Conservation (phyloP, 495 filamentous ascomycete species). For the Penicillium taxi region DNA sequence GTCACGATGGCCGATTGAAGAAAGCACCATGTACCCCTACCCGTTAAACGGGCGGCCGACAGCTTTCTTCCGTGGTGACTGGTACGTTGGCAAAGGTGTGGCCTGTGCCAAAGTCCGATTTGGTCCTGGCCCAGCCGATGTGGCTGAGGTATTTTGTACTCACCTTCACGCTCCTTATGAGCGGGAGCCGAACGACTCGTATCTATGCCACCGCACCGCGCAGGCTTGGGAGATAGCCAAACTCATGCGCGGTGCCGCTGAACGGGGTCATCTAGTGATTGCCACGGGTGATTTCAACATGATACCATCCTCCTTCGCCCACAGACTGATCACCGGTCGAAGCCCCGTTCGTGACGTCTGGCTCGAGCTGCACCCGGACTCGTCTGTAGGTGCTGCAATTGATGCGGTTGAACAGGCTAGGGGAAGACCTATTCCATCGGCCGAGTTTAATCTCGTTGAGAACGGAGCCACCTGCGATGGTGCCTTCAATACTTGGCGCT, state of each 20-base stretch:
- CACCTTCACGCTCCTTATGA: slow-evolving; percentile 92
- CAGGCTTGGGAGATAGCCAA: slow-evolving; percentile 98
- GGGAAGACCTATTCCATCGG: slow-evolving; percentile 51
- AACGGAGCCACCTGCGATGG: slow-evolving; percentile 88
- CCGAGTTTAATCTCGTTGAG: slow-evolving; percentile 62
- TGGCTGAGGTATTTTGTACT: slow-evolving; percentile 90
- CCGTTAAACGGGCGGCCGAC: slow-evolving; percentile 91
- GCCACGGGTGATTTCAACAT: slow-evolving; percentile 94
- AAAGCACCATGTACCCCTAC: slow-evolving; percentile 77
- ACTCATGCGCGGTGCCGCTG: slow-evolving; percentile 74
- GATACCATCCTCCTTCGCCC: slow-evolving; percentile 78
- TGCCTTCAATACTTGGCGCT: slow-evolving; percentile 86
- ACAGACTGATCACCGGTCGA: slow-evolving; percentile 71
- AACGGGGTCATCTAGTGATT: slow-evolving; percentile 76
- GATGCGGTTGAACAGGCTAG: slow-evolving; percentile 51
- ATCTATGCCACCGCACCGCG: slow-evolving; percentile 79
- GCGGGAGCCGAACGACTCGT: slow-evolving; percentile 68
- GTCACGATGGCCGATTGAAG: slow-evolving; percentile 94
- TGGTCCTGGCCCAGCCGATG: slow-evolving; percentile 55
- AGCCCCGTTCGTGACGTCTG: slow-evolving; percentile 76
- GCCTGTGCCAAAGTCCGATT: slow-evolving; percentile 75
- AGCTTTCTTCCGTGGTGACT: slow-evolving; percentile 89
- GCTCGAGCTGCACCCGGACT: slow-evolving; percentile 71
- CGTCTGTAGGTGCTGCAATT: slow-evolving; percentile 61
- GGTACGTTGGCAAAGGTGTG: slow-evolving; percentile 88